Evolutionary conservation across 208 protist genomes (phyloP).

Genomic region (Leptomonas seymouri): DNA sequence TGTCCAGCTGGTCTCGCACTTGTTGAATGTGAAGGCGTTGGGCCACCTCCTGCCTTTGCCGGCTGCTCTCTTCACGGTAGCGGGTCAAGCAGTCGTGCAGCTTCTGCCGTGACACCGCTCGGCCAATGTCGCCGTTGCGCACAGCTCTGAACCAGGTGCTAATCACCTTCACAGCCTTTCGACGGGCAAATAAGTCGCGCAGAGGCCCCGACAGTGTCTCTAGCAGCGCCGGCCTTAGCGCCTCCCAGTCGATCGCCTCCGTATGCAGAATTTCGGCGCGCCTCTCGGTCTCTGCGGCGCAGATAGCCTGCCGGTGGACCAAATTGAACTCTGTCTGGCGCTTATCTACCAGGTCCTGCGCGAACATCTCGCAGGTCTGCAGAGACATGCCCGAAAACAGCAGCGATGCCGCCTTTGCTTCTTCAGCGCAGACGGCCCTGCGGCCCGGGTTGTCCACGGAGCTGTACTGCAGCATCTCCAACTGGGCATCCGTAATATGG

Average conservation of each 20-base stretch:
- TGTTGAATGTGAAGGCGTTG: conserved; percentile 31
- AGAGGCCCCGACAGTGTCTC: conserved; percentile 22
- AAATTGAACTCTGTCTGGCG: conserved; percentile 10
- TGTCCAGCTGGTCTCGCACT: conserved; percentile 30
- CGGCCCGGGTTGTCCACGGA: conserved; percentile 15
- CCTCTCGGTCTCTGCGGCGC: conserved; percentile 17
- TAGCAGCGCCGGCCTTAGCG: conserved; percentile 10
- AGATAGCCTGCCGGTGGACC: conserved; percentile 21
- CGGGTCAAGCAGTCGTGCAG: conserved; percentile 19
- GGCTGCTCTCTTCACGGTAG: conserved; percentile 20
- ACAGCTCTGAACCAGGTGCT: conserved; percentile 25
- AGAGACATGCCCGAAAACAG: conserved; percentile 13
- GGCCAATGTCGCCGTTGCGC: conserved; percentile 20
- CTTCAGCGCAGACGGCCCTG: conserved; percentile 14
- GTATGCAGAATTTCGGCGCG: conserved; percentile 22
- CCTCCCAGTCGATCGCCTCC: conserved; percentile 18
- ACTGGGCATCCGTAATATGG: conserved; percentile 8
- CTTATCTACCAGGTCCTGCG: neutral
- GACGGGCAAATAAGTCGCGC: conserved; percentile 23
- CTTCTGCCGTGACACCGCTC: conserved; percentile 18
- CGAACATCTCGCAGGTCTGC: conserved; percentile 17
- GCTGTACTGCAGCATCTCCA: conserved; percentile 10
- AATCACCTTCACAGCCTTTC: conserved; percentile 22
- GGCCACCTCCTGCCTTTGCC: conserved; percentile 13
- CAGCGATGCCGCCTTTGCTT: conserved; percentile 11